Conservation (phyloP, 164 flowering plant species). For the Vitis rotundifolia region DNA sequence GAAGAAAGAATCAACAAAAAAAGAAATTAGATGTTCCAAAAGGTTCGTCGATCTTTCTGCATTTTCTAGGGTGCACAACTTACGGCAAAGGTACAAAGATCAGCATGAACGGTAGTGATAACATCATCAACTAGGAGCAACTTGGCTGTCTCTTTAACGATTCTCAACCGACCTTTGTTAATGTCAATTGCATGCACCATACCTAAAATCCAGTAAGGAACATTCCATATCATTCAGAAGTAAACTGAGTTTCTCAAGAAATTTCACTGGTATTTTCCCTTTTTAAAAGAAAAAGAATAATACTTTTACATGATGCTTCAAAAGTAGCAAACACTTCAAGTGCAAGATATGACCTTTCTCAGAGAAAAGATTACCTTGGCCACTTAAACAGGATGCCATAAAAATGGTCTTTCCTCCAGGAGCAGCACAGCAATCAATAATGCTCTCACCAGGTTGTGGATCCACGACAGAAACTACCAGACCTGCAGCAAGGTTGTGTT, state of each 20-base stretch:
- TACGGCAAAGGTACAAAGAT: slow-evolving; percentile 69
- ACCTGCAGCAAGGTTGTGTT: slow-evolving; percentile 42
- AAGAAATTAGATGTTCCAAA: background rate
- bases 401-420: slow-evolving; percentile 96
- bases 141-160: slow-evolving; percentile 80
- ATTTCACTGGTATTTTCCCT: background rate
- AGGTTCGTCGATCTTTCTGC: too few relatives aligned
- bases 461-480: slow-evolving; percentile 77
- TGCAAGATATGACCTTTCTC: background rate
- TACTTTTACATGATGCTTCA: too few relatives aligned
- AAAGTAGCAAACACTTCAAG: background rate
- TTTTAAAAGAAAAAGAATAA: background rate
- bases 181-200: slow-evolving; percentile 75
- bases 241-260: background rate
- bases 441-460: slow-evolving; percentile 81
- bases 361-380: slow-evolving; percentile 48
- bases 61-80: slow-evolving; percentile 14
- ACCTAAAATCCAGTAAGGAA: slow-evolving; percentile 42
- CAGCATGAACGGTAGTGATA: slow-evolving; percentile 61
- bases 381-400: slow-evolving; percentile 76
- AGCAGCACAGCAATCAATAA: slow-evolving; percentile 93
- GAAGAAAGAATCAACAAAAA: background rate
- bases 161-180: slow-evolving; percentile 80
- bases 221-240: background rate
- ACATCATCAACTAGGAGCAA: slow-evolving; percentile 61